A percentile compares a stretch with the other conserved stretches of the same genome.
Conservation (phyloP, 2,329 filamentous ascomycete species). For the Ophiostoma piceae region DNA sequence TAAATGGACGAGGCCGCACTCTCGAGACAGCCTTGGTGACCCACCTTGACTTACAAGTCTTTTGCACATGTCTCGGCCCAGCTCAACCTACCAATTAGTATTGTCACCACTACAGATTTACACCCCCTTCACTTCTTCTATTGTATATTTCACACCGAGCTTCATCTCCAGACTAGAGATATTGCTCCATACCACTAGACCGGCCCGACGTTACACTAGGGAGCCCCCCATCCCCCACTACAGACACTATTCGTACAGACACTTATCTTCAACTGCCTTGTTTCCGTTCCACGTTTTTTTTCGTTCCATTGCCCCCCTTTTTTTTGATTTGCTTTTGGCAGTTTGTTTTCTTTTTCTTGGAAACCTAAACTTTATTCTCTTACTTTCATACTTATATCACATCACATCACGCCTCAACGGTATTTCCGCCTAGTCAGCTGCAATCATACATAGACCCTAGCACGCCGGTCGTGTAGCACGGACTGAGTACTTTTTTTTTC, state of each 20-base stretch:
- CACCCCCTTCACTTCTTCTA: neutral
- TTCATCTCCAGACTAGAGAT: neutral
- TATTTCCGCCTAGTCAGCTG: neutral
- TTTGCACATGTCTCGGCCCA: neutral
- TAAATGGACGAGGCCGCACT: neutral
- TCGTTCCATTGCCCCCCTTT: constrained; percentile 10
- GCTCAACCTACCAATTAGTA: neutral
- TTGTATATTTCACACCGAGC: neutral
- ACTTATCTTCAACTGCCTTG: neutral
- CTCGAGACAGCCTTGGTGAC: neutral
- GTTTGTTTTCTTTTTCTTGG: neutral
- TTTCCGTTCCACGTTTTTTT: neutral
- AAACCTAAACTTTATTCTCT: neutral
- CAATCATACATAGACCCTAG: neutral
- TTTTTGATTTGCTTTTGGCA: neutral
- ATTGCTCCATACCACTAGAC: neutral
- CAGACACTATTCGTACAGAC: neutral
- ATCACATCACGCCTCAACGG: neutral
- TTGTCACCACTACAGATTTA: neutral
- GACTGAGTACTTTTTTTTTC: neutral
- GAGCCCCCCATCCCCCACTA: neutral
- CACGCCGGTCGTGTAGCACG: neutral
- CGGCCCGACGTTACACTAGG: constrained; percentile 10
- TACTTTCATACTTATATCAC: neutral
- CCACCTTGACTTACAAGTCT: neutral